phyloP scores from a whole-genome alignment of 108 stramenopile genomes.

The Cylindrotheca fusiformis region DNA sequence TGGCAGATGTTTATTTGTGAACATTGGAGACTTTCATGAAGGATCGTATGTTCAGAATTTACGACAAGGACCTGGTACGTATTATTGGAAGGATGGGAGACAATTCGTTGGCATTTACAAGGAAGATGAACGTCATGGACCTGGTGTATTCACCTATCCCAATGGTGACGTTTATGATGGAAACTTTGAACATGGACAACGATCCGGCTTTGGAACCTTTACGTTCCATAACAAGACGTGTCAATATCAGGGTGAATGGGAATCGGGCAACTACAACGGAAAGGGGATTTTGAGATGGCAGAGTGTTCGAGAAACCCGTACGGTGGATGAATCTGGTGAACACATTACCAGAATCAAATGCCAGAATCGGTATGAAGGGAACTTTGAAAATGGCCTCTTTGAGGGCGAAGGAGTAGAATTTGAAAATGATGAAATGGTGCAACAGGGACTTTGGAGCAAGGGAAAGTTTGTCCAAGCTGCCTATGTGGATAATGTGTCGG shows the following conservation, averaged over 20 bases:
- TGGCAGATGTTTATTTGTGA: slow-evolving; percentile 28
- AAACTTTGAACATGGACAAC: slow-evolving; percentile 12
- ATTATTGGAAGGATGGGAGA: slow-evolving; percentile 41
- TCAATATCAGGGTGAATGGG: slow-evolving; percentile 33
- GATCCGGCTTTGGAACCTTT: slow-evolving; percentile 19
- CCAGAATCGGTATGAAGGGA: neutral
- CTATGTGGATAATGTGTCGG: neutral
- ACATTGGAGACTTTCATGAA: slow-evolving; percentile 28
- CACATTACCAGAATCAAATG: neutral
- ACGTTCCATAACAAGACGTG: slow-evolving; percentile 11
- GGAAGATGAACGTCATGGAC: slow-evolving; percentile 28
- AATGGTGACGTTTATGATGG: slow-evolving; percentile 29
- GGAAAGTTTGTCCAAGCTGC: neutral
- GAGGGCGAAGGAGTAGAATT: neutral
- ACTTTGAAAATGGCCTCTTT: slow-evolving; percentile 1
- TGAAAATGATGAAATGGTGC: slow-evolving; percentile 1
- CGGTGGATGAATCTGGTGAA: neutral
- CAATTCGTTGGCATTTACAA: slow-evolving; percentile 23
- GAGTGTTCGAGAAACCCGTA: neutral
- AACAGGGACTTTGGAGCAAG: slow-evolving; percentile 1
- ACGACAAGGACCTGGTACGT: slow-evolving; percentile 25
- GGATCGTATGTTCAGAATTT: slow-evolving; percentile 27
- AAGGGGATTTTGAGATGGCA: slow-evolving; percentile 15
- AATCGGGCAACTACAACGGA: slow-evolving; percentile 30
- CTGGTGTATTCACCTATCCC: slow-evolving; percentile 37